A percentile compares a stretch with the other conserved stretches of the same genome.
These are phyloP conservation scores for Medicago truncatula DNA, from an alignment of 306 rosid genomes.

Conservation along the genomic window DNA sequence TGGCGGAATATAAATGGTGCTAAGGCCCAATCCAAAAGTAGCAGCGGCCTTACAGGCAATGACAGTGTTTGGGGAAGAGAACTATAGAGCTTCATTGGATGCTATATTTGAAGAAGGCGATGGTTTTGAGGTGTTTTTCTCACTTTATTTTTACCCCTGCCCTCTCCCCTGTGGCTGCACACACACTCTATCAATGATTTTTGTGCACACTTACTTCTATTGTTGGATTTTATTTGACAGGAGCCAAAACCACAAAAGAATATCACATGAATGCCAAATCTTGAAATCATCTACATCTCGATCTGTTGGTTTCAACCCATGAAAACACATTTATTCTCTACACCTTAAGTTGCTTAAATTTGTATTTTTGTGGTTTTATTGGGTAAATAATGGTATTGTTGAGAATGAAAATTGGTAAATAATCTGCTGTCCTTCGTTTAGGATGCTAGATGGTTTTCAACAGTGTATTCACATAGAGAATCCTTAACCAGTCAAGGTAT, in stretches of 20 bases:
- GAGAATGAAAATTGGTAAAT: too few species aligned
- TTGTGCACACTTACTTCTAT: conserved; percentile 22
- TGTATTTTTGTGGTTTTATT: too few species aligned
- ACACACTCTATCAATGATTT: not conserved
- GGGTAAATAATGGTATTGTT: too few species aligned
- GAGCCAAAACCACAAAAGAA: conserved; percentile 36
- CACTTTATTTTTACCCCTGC: conserved; percentile 10
- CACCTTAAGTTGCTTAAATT: too few species aligned
- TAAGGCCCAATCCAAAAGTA: conserved; percentile 53
- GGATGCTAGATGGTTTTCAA: too few species aligned
- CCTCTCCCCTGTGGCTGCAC: not conserved
- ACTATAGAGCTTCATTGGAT: conserved; percentile 83
- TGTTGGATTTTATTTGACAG: conserved; percentile 52
- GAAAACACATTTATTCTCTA: too few species aligned
- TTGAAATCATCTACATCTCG: too few species aligned
- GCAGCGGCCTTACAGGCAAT: conserved; percentile 70
- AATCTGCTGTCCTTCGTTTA: too few species aligned
- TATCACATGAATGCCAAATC: too few species aligned
- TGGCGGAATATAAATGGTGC: conserved; percentile 74
- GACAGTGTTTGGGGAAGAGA: conserved; percentile 77
- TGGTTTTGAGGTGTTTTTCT: conserved; percentile 56
- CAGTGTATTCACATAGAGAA: too few species aligned
- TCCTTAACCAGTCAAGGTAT: too few species aligned
- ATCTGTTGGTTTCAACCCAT: too few species aligned
- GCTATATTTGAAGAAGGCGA: conserved; percentile 87